Conservation (phyloP, 768 basidiomycete species). For the Collybia sp. region DNA sequence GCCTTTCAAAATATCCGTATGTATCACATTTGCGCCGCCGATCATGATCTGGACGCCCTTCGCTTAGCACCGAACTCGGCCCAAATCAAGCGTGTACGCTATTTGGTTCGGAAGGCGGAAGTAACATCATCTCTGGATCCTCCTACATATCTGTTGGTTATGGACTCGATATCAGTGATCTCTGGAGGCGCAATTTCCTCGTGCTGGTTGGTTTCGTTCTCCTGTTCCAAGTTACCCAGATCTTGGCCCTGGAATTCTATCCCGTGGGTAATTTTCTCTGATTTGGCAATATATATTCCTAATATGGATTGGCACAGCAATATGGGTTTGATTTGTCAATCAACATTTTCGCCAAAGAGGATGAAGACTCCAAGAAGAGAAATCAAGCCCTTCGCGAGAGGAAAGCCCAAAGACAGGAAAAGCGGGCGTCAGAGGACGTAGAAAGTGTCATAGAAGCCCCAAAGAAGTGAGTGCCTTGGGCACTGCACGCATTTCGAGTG, state of each 20-base stretch:
- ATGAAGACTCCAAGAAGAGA: conserved; percentile 44
- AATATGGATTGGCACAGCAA: conserved; percentile 28
- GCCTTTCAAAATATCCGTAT: conserved; percentile 57
- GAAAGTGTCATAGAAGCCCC: conserved; percentile 6
- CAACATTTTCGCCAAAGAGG: conserved; percentile 59
- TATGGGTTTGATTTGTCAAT: conserved; percentile 44
- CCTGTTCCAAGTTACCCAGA: conserved; percentile 65
- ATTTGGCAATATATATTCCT: conserved; percentile 1
- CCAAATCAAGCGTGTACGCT: conserved; percentile 78
- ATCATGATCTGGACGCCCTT: conserved; percentile 8
- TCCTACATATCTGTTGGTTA: conserved; percentile 59
- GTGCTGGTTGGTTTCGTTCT: conserved; percentile 70
- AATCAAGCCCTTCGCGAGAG: conserved; percentile 50
- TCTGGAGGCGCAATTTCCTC: conserved; percentile 67
- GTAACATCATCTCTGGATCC: conserved; percentile 47
- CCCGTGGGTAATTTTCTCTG: conserved; percentile 34
- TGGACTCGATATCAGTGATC: conserved; percentile 39
- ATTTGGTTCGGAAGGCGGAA: conserved; percentile 56
- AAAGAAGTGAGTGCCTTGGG: not conserved
- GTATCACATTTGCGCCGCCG: conserved; percentile 18
- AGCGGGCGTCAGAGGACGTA: conserved; percentile 14
- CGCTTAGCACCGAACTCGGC: conserved; percentile 41
- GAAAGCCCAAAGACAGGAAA: conserved; percentile 36
- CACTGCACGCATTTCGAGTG: not conserved
- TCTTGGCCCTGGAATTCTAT: conserved; percentile 61